Evolutionary conservation across 2,329 filamentous ascomycete genomes (phyloP), one percentile per base, ranked within the genome.

Genomic region (Acarospora socialis): DNA sequence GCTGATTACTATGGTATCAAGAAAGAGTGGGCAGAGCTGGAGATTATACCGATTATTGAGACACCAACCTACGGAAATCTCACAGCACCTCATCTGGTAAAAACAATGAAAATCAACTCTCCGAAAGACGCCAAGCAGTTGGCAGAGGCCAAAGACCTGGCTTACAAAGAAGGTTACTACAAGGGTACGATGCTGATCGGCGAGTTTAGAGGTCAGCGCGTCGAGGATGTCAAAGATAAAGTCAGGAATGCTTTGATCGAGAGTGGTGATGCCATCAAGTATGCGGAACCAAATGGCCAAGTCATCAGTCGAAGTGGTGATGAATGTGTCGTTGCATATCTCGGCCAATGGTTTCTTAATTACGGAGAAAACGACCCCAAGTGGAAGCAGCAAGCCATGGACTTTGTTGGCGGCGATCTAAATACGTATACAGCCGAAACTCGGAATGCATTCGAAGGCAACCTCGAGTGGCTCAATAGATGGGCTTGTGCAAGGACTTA

Each of bases 281-380:
- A 95, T 52, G 84, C 82, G 8, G 90, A 98, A 56, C 90, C 90
- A 2, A 86, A 94, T 55, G 78, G 80, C 46, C 73, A 79, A 56
- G 90, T 95, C 43, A 73, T 92, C 38, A 87, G 79, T 50, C 71
- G 90, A 56, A 92, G 81, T 45, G 82, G 78, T 17, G 87, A 95
- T 50, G 82, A 92, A 45, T 95, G 90, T 53, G 84, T 93, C 36
- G 87, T 90, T 37, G 81, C 84, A 18, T 76, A 87, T 43, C 75
- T 95, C 50, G 87, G 94, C 47, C 90, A 98, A 59, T 98, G 90
- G 86, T 98, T 92, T 60, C 65, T 98, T 47, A 87, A 94, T 59
- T 98, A 98, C 50, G 90, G 90, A 40, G 81, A 86, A 58, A 81
- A 82, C 40, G 72, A 77, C 45, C 59, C 61, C 25, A 69, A 77